Conservation (phyloP, 495 filamentous ascomycete species). For the Penicillium tannophilum region DNA sequence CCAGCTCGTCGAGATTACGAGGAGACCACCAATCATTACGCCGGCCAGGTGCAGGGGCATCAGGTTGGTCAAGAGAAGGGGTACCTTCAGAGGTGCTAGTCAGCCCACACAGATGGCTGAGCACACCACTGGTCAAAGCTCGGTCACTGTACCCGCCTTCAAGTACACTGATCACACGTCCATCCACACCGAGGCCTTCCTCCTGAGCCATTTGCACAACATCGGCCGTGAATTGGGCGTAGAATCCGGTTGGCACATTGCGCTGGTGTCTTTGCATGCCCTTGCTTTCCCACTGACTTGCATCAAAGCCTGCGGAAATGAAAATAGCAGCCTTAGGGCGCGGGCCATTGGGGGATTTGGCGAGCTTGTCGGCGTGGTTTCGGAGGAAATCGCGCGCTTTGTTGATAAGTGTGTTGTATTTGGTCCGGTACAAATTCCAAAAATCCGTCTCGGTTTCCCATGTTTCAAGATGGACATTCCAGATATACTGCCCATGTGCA, state of each 20-base stretch:
- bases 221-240: constrained; percentile 85
- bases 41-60: no score
- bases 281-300: constrained; percentile 86
- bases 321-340: constrained; percentile 84
- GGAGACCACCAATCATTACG: constrained; percentile 80
- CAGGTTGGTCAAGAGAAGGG: constrained; percentile 11
- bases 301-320: constrained; percentile 93
- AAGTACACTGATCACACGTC: constrained; percentile 86
- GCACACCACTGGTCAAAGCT: constrained; percentile 80
- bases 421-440: constrained; percentile 79
- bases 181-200: constrained; percentile 73
- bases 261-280: constrained; percentile 95
- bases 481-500: constrained; percentile 87
- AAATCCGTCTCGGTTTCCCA: constrained; percentile 85
- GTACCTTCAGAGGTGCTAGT: constrained; percentile 35
- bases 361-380: constrained; percentile 64
- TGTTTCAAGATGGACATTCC: constrained; percentile 91
- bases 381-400: constrained; percentile 78
- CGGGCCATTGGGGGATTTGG: constrained; percentile 50
- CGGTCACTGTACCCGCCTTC: constrained; percentile 96
- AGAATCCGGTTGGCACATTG: constrained; percentile 96
- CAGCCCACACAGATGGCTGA: constrained; percentile 85
- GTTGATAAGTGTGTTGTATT: constrained; percentile 72
- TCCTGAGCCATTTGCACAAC: constrained; percentile 81
- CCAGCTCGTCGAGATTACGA: constrained; percentile 65